phyloP scores from a whole-genome alignment of 2,329 filamentous ascomycete species.

The Ceratocystis cacaofunesta region DNA sequence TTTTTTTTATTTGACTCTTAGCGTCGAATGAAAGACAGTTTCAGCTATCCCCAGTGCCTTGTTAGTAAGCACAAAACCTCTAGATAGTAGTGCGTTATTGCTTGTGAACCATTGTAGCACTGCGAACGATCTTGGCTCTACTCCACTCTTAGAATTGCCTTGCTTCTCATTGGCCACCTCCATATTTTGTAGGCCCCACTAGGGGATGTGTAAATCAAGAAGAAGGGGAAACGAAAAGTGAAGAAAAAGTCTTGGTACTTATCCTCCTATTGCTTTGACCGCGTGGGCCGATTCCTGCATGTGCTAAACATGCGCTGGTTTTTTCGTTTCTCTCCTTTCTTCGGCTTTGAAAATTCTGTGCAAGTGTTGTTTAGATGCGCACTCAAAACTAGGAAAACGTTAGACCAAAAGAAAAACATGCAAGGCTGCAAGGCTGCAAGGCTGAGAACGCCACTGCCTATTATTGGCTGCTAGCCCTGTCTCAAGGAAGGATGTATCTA shows the following conservation, averaged over 20 bases:
- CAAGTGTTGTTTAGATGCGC: neutral
- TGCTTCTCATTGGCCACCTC: neutral
- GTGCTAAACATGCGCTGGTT: neutral
- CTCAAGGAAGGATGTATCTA: neutral
- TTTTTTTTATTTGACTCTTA: neutral
- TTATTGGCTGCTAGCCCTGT: neutral
- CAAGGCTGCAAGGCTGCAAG: neutral
- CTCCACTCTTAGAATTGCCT: conserved; percentile 1
- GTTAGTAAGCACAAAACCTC: neutral
- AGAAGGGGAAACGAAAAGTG: neutral
- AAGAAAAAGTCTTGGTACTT: neutral
- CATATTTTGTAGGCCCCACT: neutral
- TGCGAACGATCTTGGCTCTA: neutral
- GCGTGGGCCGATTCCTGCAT: conserved; percentile 4
- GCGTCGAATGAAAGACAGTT: neutral
- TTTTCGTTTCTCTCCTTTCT: neutral
- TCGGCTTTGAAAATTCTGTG: neutral
- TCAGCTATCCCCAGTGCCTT: neutral
- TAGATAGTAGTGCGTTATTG: neutral
- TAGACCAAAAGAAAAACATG: neutral
- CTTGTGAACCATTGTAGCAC: neutral
- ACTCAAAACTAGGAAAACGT: neutral
- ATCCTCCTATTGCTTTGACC: neutral
- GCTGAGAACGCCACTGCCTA: neutral
- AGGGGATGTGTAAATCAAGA: too few relatives aligned